These are phyloP conservation scores for Geranium rotundifolium DNA, from an alignment of 345 rosid genomes.

Conservation along the genomic window DNA sequence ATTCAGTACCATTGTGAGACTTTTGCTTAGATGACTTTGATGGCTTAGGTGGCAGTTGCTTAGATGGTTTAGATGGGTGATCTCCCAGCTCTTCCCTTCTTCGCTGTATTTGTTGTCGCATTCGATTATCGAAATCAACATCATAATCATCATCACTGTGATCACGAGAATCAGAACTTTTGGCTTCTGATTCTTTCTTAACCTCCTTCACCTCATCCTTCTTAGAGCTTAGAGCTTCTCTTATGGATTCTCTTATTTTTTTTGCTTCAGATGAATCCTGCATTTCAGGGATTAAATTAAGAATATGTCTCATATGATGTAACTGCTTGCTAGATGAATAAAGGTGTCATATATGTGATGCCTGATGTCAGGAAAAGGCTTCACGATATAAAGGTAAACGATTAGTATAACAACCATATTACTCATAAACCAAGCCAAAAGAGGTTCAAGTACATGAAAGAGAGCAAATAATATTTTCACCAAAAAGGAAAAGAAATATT, in stretches of 20 bases:
- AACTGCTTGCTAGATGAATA: background rate
- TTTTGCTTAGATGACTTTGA: slow-evolving; percentile 20
- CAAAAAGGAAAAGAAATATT: background rate
- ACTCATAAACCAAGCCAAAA: background rate
- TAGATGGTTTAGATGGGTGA: slow-evolving; percentile 1
- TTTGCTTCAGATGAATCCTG: slow-evolving; percentile 10
- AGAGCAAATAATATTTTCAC: background rate
- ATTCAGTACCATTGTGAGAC: slow-evolving; percentile 21
- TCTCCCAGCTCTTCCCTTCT: no score
- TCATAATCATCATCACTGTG: no score
- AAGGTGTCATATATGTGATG: background rate
- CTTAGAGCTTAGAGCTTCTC: no score
- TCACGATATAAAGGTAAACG: background rate
- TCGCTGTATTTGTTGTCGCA: no score
- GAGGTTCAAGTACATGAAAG: background rate
- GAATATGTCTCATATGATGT: background rate
- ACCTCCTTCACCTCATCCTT: slow-evolving; percentile 20
- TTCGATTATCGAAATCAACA: no score
- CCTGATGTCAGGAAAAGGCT: background rate
- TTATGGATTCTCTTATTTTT: slow-evolving; percentile 11
- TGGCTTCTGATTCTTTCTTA: slow-evolving; percentile 32
- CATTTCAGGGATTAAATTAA: slow-evolving; percentile 10
- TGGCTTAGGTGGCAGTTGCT: slow-evolving; percentile 11
- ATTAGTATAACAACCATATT: background rate
- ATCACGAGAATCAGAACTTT: slow-evolving; percentile 3